Percentiles rank a stretch among this genome's conserved stretches.
Evolutionary conservation across 2,329 filamentous ascomycete species (phyloP).

Genomic region (Apiospora rasikravindrae): DNA sequence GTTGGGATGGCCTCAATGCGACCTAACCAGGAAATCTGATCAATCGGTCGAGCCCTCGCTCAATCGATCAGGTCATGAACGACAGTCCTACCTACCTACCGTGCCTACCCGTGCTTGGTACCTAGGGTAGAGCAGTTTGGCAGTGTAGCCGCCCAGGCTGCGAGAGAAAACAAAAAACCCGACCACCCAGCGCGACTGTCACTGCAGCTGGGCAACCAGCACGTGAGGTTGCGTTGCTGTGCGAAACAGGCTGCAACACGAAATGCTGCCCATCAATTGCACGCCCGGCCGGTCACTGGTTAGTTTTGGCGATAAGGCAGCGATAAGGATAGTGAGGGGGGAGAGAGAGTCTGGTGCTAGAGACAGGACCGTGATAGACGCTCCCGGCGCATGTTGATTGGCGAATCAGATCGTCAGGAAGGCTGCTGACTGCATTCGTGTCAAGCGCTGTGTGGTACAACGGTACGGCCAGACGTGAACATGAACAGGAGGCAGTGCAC

Average conservation of each 20-base stretch:
- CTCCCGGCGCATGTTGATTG: neutral
- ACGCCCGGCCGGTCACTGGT: neutral
- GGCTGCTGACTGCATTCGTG: constrained; percentile 7
- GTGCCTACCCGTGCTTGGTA: neutral
- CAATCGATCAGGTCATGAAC: constrained; percentile 6
- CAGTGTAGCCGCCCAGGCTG: constrained; percentile 8
- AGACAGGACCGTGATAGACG: neutral
- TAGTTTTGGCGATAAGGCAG: neutral
- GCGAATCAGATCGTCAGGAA: neutral
- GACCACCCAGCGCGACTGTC: neutral
- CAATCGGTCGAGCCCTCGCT: constrained; percentile 4
- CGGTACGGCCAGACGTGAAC: neutral
- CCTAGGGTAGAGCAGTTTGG: neutral
- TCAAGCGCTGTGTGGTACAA: constrained; percentile 14
- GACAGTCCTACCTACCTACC: neutral
- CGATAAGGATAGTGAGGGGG: neutral
- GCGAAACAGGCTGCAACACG: neutral
- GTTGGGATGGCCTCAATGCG: constrained; percentile 15
- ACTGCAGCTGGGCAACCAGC: constrained; percentile 1
- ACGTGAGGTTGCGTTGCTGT: constrained; percentile 11
- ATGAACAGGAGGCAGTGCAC: neutral
- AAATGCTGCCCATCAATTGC: neutral
- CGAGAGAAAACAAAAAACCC: neutral
- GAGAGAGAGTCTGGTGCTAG: neutral
- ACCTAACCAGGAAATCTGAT: constrained; percentile 10